Evolutionary conservation across 306 rosid genomes (phyloP), one percentile per base, ranked within the genome.

Genomic region (Cucumis melo): DNA sequence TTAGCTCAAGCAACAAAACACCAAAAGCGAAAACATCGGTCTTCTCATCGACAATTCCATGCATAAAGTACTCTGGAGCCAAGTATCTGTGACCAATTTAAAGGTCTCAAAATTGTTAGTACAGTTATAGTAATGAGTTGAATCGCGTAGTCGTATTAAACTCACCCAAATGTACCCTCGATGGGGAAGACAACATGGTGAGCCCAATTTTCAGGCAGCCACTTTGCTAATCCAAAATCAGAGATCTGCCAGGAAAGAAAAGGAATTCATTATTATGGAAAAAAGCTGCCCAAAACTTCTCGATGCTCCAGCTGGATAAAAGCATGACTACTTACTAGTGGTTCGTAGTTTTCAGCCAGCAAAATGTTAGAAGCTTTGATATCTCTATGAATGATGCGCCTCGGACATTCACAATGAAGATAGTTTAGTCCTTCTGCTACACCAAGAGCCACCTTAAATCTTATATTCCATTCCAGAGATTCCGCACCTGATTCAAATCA

Each of bases 61-160:
- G 99, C 98, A 95, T 95, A 39, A 95, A 95, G 67, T 92, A 95
- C 82, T 95, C 99, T 6, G 99, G 99, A 78, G 99, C 89, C 83
- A 95, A 77, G 81, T 95, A 95, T 73, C 99, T 94, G 86, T 19
- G 78, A 20, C 77, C 78, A 78, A 74, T 79, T 76, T 78, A 79
- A 57, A 71, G 61, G 55, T 15, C 54, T 67, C 54, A 67, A 7
- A 67, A 5, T n/a, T 41, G 6, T 39, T 9, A n/a, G 39, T 54
- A 21, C 2, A 23, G 19, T 19, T 57, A 27, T 51, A 51, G n/a
- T 19, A 76, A 41, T 42, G 7, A 74, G 34, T 39, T 12, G 34
- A 76, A 44, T 27, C 24, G 44, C 6, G 0, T 23, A n/a, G 42
- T 16, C 50, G 14, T 14, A 42, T 20, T 17, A 8, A 51, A 8